Conservation (phyloP, 2,329 filamentous ascomycete genomes). For the Aspergillus udagawae region DNA sequence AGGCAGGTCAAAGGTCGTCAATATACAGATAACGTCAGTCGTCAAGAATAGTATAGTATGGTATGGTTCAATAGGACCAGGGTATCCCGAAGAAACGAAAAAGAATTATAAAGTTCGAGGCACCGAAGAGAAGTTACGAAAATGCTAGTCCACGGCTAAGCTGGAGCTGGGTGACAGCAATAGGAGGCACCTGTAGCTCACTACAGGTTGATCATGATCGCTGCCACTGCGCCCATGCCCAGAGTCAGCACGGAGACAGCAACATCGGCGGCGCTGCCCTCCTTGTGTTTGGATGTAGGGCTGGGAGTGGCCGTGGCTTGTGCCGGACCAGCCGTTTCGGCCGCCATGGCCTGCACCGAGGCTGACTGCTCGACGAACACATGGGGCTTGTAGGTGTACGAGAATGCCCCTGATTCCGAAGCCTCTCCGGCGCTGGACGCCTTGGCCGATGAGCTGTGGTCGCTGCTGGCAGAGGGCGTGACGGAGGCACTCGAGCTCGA, state of each 20-base stretch:
- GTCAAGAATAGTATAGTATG: background rate
- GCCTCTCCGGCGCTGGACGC: background rate
- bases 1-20: conserved; percentile 6
- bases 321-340: background rate
- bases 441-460: background rate
- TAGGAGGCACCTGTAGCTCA: background rate
- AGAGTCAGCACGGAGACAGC: conserved; percentile 20
- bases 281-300: conserved; percentile 8
- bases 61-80: conserved; percentile 8
- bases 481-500: background rate
- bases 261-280: conserved; percentile 15
- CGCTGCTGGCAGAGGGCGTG: background rate
- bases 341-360: background rate
- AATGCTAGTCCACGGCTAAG: background rate
- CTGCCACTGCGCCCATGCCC: conserved; percentile 22
- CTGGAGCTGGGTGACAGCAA: background rate
- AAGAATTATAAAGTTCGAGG: background rate
- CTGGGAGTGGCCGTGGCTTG: conserved; percentile 9
- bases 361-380: conserved; percentile 10
- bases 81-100: conserved; percentile 7
- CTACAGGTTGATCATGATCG: conserved; percentile 22
- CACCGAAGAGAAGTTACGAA: background rate
- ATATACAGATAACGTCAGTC: conserved; percentile 2
- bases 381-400: conserved; percentile 11
- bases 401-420: background rate